Evolutionary conservation across 1,284 basidiomycete species (phyloP).

Genomic region (Tilletiaria anomala): DNA sequence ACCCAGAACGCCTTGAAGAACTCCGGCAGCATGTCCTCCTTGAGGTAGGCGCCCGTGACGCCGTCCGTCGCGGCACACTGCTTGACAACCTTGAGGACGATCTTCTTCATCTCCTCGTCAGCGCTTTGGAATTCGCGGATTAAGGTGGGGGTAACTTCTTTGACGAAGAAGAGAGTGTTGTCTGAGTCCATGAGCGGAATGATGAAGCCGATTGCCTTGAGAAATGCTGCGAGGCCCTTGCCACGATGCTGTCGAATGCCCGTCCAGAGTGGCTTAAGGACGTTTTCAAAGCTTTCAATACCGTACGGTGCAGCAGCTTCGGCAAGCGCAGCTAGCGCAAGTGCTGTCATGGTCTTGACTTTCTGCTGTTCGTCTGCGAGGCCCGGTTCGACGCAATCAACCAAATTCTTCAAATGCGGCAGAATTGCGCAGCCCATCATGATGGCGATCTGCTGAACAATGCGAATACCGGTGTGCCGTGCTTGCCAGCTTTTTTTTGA

Average conservation of each 20-base stretch:
- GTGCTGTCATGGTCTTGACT: slow-evolving; percentile 95
- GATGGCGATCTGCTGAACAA: slow-evolving; percentile 97
- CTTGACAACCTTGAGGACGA: slow-evolving; percentile 95
- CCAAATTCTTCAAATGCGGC: slow-evolving; percentile 87
- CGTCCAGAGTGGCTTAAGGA: slow-evolving; percentile 93
- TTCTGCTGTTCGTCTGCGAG: slow-evolving; percentile 97
- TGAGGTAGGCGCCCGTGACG: slow-evolving; percentile 42
- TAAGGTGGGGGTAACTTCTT: slow-evolving; percentile 43
- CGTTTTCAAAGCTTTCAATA: slow-evolving; percentile 98
- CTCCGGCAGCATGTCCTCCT: slow-evolving; percentile 94
- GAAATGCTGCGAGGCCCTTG: slow-evolving; percentile 91
- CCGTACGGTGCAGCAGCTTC: slow-evolving; percentile 96
- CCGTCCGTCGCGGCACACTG: slow-evolving; percentile 90
- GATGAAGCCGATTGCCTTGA: slow-evolving; percentile 98
- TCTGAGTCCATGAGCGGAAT: slow-evolving; percentile 99
- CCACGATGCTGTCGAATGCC: slow-evolving; percentile 96
- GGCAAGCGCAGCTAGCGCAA: slow-evolving; percentile 87
- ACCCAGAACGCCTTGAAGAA: slow-evolving; percentile 98
- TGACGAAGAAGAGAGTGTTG: slow-evolving; percentile 39
- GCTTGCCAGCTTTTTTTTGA: slow-evolving; percentile 99
- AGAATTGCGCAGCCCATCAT: slow-evolving; percentile 99
- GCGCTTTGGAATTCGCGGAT: slow-evolving; percentile 99
- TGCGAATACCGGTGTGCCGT: slow-evolving; percentile 95
- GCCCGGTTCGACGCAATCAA: slow-evolving; percentile 90
- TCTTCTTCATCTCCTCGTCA: slow-evolving; percentile 99